Conservation (phyloP, 2,329 filamentous ascomycete species). For the Blastomyces silverae region DNA sequence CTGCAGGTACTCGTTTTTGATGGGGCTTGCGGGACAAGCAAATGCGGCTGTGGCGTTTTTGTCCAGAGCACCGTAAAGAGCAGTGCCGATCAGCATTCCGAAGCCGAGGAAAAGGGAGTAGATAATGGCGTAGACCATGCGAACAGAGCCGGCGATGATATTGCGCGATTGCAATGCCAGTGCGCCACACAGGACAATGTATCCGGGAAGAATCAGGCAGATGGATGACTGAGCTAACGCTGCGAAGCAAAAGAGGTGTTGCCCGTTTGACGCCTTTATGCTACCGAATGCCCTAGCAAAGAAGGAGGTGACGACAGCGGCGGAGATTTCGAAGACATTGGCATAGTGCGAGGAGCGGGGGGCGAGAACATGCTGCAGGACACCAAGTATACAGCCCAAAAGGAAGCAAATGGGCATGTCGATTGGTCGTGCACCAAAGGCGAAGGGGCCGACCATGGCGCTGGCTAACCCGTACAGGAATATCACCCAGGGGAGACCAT, state of each 20-base stretch:
- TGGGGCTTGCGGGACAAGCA: conserved; percentile 45
- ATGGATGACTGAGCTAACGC: conserved; percentile 67
- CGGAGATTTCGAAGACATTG: conserved; percentile 59
- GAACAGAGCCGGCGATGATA: conserved; percentile 63
- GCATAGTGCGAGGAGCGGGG: conserved; percentile 62
- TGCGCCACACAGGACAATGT: conserved; percentile 54
- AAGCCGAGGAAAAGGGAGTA: conserved; percentile 67
- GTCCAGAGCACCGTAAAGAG: conserved; percentile 58
- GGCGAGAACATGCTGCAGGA: conserved; percentile 66
- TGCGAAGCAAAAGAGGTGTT: conserved; percentile 60
- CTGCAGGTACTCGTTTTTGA: conserved; percentile 42
- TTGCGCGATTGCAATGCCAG: conserved; percentile 64
- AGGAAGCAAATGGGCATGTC: conserved; percentile 72
- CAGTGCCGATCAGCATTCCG: conserved; percentile 61
- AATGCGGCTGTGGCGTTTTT: conserved; percentile 46
- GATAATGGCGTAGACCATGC: conserved; percentile 67
- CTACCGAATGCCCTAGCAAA: conserved; percentile 63
- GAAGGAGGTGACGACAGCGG: conserved; percentile 61
- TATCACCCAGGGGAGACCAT: conserved; percentile 49
- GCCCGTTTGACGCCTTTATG: conserved; percentile 50
- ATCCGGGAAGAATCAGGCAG: conserved; percentile 65
- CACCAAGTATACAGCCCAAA: conserved; percentile 65
- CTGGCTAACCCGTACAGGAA: conserved; percentile 69
- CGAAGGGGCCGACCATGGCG: conserved; percentile 69
- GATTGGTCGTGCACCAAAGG: conserved; percentile 67